These are phyloP conservation scores for Claviceps digitariae DNA, from an alignment of 2,329 filamentous ascomycete genomes.

Conservation along the genomic window DNA sequence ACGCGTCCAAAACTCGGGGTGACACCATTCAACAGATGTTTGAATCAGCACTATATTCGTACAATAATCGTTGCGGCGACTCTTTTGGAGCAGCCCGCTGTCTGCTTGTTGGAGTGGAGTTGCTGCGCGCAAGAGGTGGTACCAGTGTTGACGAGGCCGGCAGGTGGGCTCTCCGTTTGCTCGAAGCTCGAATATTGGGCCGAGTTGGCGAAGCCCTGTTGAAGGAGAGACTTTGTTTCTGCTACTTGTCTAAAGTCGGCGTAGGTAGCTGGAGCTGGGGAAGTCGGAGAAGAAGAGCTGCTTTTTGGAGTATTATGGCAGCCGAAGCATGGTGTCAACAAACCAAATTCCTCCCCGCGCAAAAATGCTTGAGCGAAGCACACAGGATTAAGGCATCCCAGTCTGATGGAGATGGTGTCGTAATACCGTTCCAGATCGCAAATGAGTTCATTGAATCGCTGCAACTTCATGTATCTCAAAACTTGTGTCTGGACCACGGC, in stretches of 20 bases:
- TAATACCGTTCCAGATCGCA: constrained; percentile 36
- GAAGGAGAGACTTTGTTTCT: constrained; percentile 73
- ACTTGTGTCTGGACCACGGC: constrained; percentile 21
- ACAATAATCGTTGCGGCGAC: constrained; percentile 69
- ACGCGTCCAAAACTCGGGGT: constrained; percentile 60
- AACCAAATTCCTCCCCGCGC: constrained; percentile 64
- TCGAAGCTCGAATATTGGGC: constrained; percentile 67
- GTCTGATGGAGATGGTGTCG: constrained; percentile 31
- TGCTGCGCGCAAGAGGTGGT: constrained; percentile 68
- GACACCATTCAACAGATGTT: constrained; percentile 80
- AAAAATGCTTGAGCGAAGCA: constrained; percentile 62
- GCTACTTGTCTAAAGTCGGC: constrained; percentile 63
- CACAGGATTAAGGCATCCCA: constrained; percentile 38
- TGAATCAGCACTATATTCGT: constrained; percentile 84
- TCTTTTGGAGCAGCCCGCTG: constrained; percentile 71
- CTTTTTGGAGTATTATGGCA: constrained; percentile 74
- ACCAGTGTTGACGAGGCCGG: constrained; percentile 76
- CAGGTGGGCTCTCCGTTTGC: constrained; percentile 65
- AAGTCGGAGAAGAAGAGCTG: constrained; percentile 66
- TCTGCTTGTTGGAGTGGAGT: constrained; percentile 62
- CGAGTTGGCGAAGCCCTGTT: constrained; percentile 67
- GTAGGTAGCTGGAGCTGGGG: constrained; percentile 55
- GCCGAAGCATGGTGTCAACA: constrained; percentile 74
- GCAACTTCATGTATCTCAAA: constrained; percentile 34
- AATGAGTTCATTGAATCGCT: constrained; percentile 38